Base-by-base conservation (phyloP, 1,284 basidiomycete species). In the Sanghuangporus baumii region DNA sequence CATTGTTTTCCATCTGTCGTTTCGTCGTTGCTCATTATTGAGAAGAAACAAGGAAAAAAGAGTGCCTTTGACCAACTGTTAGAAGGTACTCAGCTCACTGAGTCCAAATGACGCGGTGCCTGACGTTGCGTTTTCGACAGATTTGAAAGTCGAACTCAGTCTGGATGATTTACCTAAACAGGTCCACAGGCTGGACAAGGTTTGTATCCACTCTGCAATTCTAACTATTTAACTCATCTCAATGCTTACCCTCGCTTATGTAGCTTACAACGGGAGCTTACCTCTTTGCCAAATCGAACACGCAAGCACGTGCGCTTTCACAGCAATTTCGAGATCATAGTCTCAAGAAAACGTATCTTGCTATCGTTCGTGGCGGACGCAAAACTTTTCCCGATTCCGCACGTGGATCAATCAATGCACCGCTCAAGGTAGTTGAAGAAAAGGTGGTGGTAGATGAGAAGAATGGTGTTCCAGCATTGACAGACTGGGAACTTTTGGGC, bases 111-210 rank as follows among this genome's bases (percentile, higher is more conserved):
- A 37, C 23, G 16, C 20, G 26, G 43, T n/a, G 43, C 20, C 50
- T 51, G 23, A 51, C 26, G 16, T 48, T 12, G 16, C 36, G 3
- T 7, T 37, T 1, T 14, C 14, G 52, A 11, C 40, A 86, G 84
- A 75, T 55, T 64, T 84, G 40, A 75, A 74, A 51, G 56, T 67
- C 16, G 64, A 69, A 38, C 73, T 82, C 40, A 65, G 67, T 5
- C 69, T 85, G 37, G 63, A 71, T 14, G 67, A 67, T 20, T 65
- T 70, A 9, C 84, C 81, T 8, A 76, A 75, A 60, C 75, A 82
- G 3, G 79, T 88, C 14, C 88, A 90, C 69, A 80, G 88, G 8
- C 77, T 90, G 8, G 88, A 90, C 75, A 88, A 86, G 76, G 87
- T 84, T 57, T 20, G 14, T 8, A 37, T 14, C 57, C 43, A 23